These are phyloP conservation scores for Sphagnum magellanicum DNA, from an alignment of 228 moss, liverwort and hornwort species.

Conservation along the genomic window DNA sequence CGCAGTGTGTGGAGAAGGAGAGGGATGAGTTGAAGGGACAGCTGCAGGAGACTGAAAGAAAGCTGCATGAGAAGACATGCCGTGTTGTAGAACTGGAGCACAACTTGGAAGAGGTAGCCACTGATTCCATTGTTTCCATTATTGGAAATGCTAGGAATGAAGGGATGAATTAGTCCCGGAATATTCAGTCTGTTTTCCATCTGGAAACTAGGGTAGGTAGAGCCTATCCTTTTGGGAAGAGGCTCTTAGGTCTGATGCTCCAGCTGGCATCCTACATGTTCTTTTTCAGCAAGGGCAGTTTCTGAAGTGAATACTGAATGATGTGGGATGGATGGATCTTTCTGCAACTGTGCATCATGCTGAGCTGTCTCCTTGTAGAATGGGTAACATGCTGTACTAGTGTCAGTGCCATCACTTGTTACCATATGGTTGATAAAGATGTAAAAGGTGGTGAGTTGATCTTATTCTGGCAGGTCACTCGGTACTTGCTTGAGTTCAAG, in stretches of 20 bases:
- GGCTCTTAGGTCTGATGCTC: not conserved
- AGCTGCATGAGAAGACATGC: slow-evolving; percentile 79
- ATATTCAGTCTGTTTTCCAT: too few relatives aligned
- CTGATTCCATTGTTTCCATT: not conserved
- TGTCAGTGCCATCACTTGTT: too few relatives aligned
- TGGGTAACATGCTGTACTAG: too few relatives aligned
- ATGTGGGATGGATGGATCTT: too few relatives aligned
- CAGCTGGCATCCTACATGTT: too few relatives aligned
- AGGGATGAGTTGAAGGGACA: slow-evolving; percentile 97
- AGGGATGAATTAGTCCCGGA: too few relatives aligned
- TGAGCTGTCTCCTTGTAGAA: too few relatives aligned
- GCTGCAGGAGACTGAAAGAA: slow-evolving; percentile 86
- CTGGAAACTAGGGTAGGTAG: too few relatives aligned
- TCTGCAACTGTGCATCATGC: too few relatives aligned
- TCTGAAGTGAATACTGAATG: too few relatives aligned
- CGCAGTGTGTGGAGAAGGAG: slow-evolving; percentile 95
- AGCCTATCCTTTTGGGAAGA: not conserved
- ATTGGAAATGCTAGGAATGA: too few relatives aligned
- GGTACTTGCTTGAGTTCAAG: slow-evolving; percentile 93
- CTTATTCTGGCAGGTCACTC: slow-evolving; percentile 46
- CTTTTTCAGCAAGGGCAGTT: too few relatives aligned
- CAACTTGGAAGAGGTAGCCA: slow-evolving; percentile 78
- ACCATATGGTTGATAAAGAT: not conserved
- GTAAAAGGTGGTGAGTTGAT: not conserved
- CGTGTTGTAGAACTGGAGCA: slow-evolving; percentile 95